These are phyloP conservation scores for Malania oleifera DNA, from an alignment of 164 flowering plant species.

Conservation along the genomic window DNA sequence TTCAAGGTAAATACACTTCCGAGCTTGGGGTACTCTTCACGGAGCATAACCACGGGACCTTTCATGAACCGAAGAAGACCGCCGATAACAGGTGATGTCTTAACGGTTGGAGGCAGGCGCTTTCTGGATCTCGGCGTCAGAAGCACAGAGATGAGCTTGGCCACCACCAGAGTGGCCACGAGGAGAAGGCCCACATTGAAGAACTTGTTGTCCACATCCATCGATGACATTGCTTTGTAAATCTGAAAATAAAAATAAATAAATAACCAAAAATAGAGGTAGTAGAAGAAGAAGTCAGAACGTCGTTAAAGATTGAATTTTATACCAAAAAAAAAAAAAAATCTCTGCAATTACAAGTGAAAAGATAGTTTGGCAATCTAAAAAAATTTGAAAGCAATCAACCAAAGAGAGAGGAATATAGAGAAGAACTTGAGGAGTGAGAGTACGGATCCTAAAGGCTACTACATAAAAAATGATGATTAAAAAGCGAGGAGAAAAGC, in stretches of 20 bases:
- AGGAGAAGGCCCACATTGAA: slow-evolving; percentile 50
- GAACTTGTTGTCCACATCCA: slow-evolving; percentile 46
- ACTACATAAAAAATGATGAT: too few species aligned
- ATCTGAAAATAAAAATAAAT: background rate
- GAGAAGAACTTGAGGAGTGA: too few species aligned
- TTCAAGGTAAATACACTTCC: slow-evolving; percentile 86
- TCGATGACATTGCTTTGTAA: slow-evolving; percentile 4
- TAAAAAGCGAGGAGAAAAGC: too few species aligned
- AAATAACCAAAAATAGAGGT: background rate
- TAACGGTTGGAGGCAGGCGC: slow-evolving; percentile 72
- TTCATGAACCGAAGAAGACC: slow-evolving; percentile 75
- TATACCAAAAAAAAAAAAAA: too few species aligned
- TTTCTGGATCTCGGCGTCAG: slow-evolving; percentile 52
- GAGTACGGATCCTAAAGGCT: too few species aligned
- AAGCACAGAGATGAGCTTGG: slow-evolving; percentile 56
- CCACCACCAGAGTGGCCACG: slow-evolving; percentile 59
- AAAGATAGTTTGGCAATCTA: too few species aligned
- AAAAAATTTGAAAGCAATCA: too few species aligned
- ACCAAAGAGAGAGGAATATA: too few species aligned
- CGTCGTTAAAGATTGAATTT: too few species aligned
- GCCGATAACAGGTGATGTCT: slow-evolving; percentile 61
- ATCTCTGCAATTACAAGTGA: too few species aligned
- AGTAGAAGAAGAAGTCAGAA: background rate
- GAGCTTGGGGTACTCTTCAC: slow-evolving; percentile 85
- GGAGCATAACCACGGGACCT: slow-evolving; percentile 84